Conservation (phyloP, 768 basidiomycete genomes). For the Dioszegia aurantiaca region DNA sequence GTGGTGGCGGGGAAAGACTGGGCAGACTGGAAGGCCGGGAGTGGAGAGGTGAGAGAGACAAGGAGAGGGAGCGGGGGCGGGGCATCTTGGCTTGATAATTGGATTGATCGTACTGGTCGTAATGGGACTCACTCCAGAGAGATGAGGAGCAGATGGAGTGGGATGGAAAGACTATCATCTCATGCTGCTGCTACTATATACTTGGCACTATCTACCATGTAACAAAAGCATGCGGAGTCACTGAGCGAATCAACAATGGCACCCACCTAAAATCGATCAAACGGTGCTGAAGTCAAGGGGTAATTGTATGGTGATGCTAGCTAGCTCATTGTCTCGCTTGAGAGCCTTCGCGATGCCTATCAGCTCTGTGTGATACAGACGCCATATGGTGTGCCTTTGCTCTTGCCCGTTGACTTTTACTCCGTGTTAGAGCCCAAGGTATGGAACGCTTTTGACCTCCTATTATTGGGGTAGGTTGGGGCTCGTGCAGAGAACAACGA, state of each 20-base stretch:
- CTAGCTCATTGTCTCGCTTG: neutral
- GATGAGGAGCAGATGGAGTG: neutral
- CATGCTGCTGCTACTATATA: neutral
- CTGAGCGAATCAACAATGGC: neutral
- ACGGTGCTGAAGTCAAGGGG: neutral
- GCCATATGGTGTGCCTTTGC: no score
- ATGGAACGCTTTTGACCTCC: no score
- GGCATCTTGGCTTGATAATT: no score
- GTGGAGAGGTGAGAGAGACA: neutral
- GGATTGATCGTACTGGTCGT: no score
- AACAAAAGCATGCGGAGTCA: neutral
- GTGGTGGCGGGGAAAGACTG: neutral
- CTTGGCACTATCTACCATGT: neutral
- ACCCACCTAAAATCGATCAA: neutral
- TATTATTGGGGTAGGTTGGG: no score
- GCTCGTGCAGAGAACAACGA: neutral
- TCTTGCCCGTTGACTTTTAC: neutral
- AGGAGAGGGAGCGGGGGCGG: slow-evolving; percentile 8
- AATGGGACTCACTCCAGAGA: no score
- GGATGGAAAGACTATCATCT: no score
- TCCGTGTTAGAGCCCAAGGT: neutral
- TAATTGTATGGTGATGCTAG: neutral
- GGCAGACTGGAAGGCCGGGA: neutral
- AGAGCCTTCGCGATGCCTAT: no score
- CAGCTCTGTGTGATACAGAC: no score